Evolutionary conservation across 345 rosid species (phyloP).

Genomic region (Eucalyptus regnans): DNA sequence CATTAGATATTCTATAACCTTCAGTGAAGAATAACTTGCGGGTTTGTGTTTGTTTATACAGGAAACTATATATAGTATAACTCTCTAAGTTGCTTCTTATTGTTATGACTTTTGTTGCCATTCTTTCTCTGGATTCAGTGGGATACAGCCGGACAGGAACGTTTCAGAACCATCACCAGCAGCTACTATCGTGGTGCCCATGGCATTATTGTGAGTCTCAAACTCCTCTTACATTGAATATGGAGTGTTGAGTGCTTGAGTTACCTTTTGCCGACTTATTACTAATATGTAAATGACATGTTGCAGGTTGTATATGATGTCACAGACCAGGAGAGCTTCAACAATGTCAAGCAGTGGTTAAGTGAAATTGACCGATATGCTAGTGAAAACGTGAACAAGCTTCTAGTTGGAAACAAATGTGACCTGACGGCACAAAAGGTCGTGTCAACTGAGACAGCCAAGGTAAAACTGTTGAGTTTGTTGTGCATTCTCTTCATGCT

Average conservation of each 20-base stretch:
- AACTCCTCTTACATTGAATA: background rate
- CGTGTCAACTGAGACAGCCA: conserved; percentile 53
- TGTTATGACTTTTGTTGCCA: background rate
- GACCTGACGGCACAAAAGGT: conserved; percentile 62
- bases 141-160: conserved; percentile 98
- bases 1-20: background rate
- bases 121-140: conserved; percentile 36
- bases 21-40: background rate
- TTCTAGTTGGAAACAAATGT: conserved; percentile 65
- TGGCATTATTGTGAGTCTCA: conserved; percentile 65
- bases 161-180: conserved; percentile 92
- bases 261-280: background rate
- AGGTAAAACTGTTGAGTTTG: conserved; percentile 21
- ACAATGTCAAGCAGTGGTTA: conserved; percentile 75
- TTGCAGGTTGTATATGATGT: conserved; percentile 62
- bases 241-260: background rate
- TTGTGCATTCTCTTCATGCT: background rate
- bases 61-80: background rate
- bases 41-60: background rate
- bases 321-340: conserved; percentile 74
- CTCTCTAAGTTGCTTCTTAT: background rate
- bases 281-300: background rate
- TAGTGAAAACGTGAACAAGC: conserved; percentile 68
- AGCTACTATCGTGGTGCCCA: conserved; percentile 98
- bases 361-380: conserved; percentile 72